These are phyloP conservation scores for Colletotrichum sp. DNA, from an alignment of 2,329 filamentous ascomycete species.

Conservation along the genomic window DNA sequence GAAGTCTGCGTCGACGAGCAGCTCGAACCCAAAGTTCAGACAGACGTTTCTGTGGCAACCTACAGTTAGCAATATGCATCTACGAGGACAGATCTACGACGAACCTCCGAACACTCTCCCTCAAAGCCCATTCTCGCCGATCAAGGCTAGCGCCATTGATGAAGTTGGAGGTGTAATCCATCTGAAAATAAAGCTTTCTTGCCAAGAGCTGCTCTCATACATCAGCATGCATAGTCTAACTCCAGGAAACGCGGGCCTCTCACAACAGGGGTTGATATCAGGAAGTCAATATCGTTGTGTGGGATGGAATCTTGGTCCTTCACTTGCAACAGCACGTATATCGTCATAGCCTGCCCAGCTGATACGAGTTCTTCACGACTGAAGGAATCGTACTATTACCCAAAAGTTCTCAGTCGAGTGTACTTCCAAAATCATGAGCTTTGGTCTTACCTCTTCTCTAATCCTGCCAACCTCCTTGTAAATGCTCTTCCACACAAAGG, in stretches of 20 bases:
- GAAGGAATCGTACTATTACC: not conserved
- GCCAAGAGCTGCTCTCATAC: not conserved
- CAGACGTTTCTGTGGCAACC: not conserved
- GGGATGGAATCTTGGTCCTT: not conserved
- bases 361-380: not conserved
- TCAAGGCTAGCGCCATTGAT: not conserved
- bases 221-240: not conserved
- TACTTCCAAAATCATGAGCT: no score
- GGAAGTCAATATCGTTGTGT: not conserved
- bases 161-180: not conserved
- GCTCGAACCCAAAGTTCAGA: constrained; percentile 1
- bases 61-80: not conserved
- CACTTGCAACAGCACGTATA: constrained; percentile 6
- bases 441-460: not conserved
- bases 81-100: not conserved
- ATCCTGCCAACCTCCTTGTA: constrained; percentile 22
- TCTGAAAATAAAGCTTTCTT: not conserved
- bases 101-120: constrained; percentile 1
- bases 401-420: not conserved
- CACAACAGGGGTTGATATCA: not conserved
- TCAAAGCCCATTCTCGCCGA: not conserved
- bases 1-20: not conserved
- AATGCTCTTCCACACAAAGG: constrained; percentile 29
- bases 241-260: not conserved
- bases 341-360: not conserved